Conservation (phyloP, 1,284 basidiomycete genomes). For the Ganoderma boninense region DNA sequence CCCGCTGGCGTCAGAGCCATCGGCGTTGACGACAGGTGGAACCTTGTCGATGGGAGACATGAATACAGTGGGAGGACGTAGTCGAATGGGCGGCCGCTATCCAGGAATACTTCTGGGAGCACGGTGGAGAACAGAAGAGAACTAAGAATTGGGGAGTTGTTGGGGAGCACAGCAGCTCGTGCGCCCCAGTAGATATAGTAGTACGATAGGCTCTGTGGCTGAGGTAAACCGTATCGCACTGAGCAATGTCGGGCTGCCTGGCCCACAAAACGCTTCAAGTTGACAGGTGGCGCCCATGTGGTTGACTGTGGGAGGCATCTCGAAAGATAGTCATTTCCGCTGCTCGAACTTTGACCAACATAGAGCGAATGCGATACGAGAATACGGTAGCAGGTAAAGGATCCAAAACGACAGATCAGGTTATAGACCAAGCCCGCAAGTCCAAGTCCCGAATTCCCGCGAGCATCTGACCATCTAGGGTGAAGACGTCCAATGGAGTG, state of each 20-base stretch:
- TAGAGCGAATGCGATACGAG: not conserved
- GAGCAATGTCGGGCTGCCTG: not conserved
- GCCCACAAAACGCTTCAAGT: not conserved
- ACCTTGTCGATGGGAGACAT: not conserved
- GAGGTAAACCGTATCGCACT: not conserved
- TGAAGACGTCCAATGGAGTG: not conserved
- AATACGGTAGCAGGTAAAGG: not conserved
- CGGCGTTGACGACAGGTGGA: not conserved
- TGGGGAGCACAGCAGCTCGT: not conserved
- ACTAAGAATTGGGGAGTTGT: not conserved
- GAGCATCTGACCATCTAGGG: not conserved
- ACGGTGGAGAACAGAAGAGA: not conserved
- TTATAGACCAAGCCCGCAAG: not conserved
- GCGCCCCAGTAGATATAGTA: not conserved
- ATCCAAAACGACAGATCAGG: not conserved
- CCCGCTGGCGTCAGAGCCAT: not conserved
- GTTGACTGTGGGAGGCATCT: conserved; percentile 3
- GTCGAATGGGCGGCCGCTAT: too few species aligned
- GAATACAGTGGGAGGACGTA: not conserved
- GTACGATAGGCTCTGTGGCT: not conserved
- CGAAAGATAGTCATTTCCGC: not conserved
- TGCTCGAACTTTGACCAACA: not conserved
- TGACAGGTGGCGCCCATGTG: conserved; percentile 3
- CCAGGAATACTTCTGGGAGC: not conserved
- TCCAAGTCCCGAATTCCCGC: not conserved